Evolutionary conservation across 257 asterid genomes (phyloP).

Genomic region (Fraxinus cuspidata): DNA sequence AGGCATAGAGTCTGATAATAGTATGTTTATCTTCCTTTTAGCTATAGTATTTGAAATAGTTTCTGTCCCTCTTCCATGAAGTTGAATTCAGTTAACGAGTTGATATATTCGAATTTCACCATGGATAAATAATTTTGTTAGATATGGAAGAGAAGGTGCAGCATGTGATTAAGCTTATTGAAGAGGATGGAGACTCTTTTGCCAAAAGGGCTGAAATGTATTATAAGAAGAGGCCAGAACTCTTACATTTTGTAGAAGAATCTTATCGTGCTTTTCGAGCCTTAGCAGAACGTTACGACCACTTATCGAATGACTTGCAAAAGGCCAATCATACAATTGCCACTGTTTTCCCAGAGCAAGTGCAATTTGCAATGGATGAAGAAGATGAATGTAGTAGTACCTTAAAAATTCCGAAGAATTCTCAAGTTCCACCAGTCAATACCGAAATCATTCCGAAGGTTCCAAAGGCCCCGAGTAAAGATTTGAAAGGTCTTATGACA

Average conservation of each 20-base stretch:
- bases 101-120: not conserved
- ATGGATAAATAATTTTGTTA: conserved; percentile 9
- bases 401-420: conserved; percentile 17
- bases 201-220: conserved; percentile 30
- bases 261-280: conserved; percentile 27
- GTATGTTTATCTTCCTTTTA: too few relatives aligned
- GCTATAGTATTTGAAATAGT: too few relatives aligned
- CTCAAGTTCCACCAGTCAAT: conserved; percentile 29
- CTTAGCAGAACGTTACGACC: conserved; percentile 25
- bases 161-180: conserved; percentile 27
- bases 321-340: conserved; percentile 53
- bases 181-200: conserved; percentile 28
- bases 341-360: conserved; percentile 43
- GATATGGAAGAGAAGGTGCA: conserved; percentile 52
- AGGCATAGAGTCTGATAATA: too few relatives aligned
- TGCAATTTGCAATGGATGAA: conserved; percentile 38
- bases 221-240: conserved; percentile 28
- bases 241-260: conserved; percentile 24
- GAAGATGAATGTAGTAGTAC: conserved; percentile 34
- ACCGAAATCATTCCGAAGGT: conserved; percentile 31
- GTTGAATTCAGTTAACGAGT: not conserved
- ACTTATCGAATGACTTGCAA: conserved; percentile 46
- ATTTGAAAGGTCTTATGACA: conserved; percentile 33
- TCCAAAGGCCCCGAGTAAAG: conserved; percentile 35
- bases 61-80: too few relatives aligned